A percentile compares a stretch with the other conserved stretches of the same genome.
Evolutionary conservation across 345 rosid species (phyloP).

Genomic region (Citrus trifoliata): DNA sequence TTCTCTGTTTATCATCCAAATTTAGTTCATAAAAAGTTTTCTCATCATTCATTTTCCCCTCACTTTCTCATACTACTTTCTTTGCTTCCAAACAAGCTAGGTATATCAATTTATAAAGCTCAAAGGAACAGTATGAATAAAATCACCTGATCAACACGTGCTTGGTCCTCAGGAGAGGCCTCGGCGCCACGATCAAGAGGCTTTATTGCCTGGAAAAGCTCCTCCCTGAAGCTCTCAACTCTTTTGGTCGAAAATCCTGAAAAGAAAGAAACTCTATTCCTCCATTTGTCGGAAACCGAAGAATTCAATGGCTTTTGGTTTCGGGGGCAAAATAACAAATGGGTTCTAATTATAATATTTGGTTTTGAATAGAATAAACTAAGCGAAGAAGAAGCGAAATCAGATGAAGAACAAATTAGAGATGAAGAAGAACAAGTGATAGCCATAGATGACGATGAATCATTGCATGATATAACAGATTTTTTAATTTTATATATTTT

Average conservation of each 20-base stretch:
- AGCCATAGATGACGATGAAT: slow-evolving; percentile 12
- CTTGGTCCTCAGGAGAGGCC: slow-evolving; percentile 34
- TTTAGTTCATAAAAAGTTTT: no score
- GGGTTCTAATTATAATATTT: not conserved
- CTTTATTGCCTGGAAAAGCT: slow-evolving; percentile 34
- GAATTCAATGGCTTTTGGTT: not conserved
- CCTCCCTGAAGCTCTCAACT: slow-evolving; percentile 25
- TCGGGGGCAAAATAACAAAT: not conserved
- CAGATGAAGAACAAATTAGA: not conserved
- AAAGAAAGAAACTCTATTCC: slow-evolving; percentile 30
- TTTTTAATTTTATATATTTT: no score
- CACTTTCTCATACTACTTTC: no score
- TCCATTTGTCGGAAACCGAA: slow-evolving; percentile 17
- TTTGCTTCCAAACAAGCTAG: no score
- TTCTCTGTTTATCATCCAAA: no score
- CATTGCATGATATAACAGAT: no score
- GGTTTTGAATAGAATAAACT: not conserved
- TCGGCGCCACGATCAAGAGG: slow-evolving; percentile 51
- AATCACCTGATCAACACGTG: slow-evolving; percentile 32
- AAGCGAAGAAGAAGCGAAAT: not conserved
- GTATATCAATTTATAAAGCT: no score
- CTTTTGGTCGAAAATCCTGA: slow-evolving; percentile 17
- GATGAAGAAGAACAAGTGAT: not conserved
- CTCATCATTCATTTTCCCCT: no score
- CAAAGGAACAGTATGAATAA: no score